phyloP scores from a whole-genome alignment of 306 rosid species.

The Phaseolus lunatus region DNA sequence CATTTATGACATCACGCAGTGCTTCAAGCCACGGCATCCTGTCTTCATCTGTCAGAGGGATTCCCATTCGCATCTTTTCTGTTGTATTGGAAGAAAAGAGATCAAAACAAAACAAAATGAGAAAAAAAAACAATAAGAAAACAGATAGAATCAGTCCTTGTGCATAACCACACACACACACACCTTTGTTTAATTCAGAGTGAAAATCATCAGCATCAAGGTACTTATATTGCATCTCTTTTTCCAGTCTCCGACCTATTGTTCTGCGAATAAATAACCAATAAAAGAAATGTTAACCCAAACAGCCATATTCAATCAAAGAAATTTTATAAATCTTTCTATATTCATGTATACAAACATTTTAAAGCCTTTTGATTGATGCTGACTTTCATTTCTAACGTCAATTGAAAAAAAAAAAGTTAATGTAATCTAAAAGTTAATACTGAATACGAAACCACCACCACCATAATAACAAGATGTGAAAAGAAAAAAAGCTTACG shows the following conservation, averaged over 20 bases:
- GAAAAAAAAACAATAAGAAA: not conserved
- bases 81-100: conserved; percentile 24
- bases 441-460: too few relatives aligned
- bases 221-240: conserved; percentile 54
- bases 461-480: not conserved
- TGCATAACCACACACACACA: not conserved
- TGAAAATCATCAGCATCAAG: conserved; percentile 95
- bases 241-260: conserved; percentile 73
- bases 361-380: not conserved
- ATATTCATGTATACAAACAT: not conserved
- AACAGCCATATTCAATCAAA: not conserved
- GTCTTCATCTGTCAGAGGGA: conserved; percentile 81
- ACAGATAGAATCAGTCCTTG: not conserved
- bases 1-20: conserved; percentile 51
- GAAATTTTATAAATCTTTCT: too few relatives aligned
- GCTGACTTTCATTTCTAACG: too few relatives aligned
- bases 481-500: conserved; percentile 53
- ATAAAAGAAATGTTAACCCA: not conserved
- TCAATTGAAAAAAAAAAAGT: too few relatives aligned
- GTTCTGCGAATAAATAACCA: conserved; percentile 61
- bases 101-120: not conserved
- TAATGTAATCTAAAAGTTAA: not conserved
- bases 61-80: conserved; percentile 82
- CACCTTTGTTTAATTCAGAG: conserved; percentile 80
- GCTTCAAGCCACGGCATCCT: conserved; percentile 87